These are phyloP conservation scores for Knufia petricola DNA, from an alignment of 2,329 filamentous ascomycete genomes.

Conservation along the genomic window DNA sequence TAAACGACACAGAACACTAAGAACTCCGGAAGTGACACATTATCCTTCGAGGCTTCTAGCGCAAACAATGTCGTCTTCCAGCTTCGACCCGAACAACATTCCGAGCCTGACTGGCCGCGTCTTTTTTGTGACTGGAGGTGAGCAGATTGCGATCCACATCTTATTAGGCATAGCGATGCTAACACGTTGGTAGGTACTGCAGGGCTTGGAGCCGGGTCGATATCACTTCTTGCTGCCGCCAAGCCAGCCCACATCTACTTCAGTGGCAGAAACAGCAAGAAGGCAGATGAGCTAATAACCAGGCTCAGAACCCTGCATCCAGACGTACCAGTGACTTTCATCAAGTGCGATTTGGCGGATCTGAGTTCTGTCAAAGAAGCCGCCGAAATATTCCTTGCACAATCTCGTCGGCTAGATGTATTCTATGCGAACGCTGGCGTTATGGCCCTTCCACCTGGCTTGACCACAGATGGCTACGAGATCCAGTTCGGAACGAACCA, in stretches of 20 bases:
- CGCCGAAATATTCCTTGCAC: conserved; percentile 24
- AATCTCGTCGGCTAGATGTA: conserved; percentile 23
- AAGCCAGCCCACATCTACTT: conserved; percentile 39
- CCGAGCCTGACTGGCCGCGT: conserved; percentile 33
- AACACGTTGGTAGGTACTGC: conserved; percentile 1
- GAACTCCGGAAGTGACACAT: too few species aligned
- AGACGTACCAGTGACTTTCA: conserved; percentile 26
- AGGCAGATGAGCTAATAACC: conserved; percentile 28
- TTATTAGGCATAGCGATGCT: background rate
- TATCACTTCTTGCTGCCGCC: conserved; percentile 36
- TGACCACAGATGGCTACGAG: conserved; percentile 27
- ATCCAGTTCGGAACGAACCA: conserved; percentile 27
- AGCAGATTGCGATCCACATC: background rate
- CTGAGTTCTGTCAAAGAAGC: conserved; percentile 36
- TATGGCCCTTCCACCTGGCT: conserved; percentile 21
- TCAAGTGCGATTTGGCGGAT: conserved; percentile 39
- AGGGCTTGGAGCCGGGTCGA: conserved; percentile 36
- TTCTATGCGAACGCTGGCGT: conserved; percentile 27
- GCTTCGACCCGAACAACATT: conserved; percentile 26
- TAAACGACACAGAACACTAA: too few species aligned
- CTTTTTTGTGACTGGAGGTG: conserved; percentile 37
- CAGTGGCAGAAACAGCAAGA: conserved; percentile 29
- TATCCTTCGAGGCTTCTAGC: background rate
- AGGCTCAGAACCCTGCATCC: conserved; percentile 26
- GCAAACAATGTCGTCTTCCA: background rate